Percentiles rank a stretch among this genome's conserved stretches.
phyloP scores from a whole-genome alignment of 2,329 filamentous ascomycete genomes.

The Fusarium solani-melongenae region DNA sequence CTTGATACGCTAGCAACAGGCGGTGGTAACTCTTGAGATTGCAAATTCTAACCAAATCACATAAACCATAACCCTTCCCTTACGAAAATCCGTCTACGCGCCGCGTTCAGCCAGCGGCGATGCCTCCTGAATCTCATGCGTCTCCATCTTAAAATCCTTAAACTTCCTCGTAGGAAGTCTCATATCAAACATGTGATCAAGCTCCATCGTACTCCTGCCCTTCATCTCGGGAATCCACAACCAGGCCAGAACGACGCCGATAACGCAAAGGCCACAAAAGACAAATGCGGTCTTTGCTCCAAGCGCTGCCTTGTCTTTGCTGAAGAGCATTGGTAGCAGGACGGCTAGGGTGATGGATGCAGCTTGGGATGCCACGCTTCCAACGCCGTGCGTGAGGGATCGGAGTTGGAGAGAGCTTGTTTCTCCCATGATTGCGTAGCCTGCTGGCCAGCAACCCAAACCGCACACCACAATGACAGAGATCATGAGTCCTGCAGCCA shows the following conservation, averaged over 20 bases:
- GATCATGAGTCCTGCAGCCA: slow-evolving; percentile 48
- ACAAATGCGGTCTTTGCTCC: slow-evolving; percentile 55
- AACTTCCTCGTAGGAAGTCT: slow-evolving; percentile 25
- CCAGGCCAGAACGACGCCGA: slow-evolving; percentile 37
- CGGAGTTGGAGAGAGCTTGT: slow-evolving; percentile 38
- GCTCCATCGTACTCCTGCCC: slow-evolving; percentile 33
- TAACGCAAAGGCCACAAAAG: slow-evolving; percentile 48
- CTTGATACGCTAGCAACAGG: not conserved
- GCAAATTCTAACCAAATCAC: not conserved
- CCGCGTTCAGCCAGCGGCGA: slow-evolving; percentile 4
- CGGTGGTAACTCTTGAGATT: not conserved
- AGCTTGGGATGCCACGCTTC: slow-evolving; percentile 53
- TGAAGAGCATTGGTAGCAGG: slow-evolving; percentile 44
- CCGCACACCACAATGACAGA: slow-evolving; percentile 54
- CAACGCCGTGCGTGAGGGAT: slow-evolving; percentile 49
- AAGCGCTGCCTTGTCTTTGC: slow-evolving; percentile 48
- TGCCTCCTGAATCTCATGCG: slow-evolving; percentile 13
- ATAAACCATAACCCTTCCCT: not conserved
- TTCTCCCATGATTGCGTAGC: slow-evolving; percentile 52
- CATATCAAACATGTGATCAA: slow-evolving; percentile 39
- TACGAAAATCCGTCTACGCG: not conserved
- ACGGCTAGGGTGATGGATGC: slow-evolving; percentile 46
- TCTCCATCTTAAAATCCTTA: slow-evolving; percentile 14
- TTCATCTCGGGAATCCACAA: slow-evolving; percentile 39
- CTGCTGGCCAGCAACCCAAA: slow-evolving; percentile 55